Conservation (phyloP, 176 grass and related monocot genomes). For the Calamus simplicifolius region DNA sequence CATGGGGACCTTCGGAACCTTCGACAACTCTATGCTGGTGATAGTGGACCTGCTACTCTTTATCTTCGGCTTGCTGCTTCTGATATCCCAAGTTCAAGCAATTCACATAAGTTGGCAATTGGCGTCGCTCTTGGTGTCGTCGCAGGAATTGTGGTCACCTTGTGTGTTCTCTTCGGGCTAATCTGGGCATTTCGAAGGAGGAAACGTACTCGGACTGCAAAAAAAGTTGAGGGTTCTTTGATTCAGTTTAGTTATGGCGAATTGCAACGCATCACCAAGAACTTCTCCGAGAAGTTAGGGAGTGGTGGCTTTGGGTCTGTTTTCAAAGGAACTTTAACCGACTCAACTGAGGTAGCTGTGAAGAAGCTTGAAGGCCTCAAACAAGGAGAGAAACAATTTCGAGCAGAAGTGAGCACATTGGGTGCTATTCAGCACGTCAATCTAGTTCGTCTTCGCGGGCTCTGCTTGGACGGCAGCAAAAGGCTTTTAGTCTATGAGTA, state of each 20-base stretch:
- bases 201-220: not conserved
- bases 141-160: not conserved
- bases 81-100: slow-evolving; percentile 7
- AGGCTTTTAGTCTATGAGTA: slow-evolving; percentile 35
- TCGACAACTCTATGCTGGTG: slow-evolving; percentile 7
- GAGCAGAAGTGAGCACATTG: slow-evolving; percentile 25
- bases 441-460: slow-evolving; percentile 15
- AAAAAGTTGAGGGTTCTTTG: not conserved
- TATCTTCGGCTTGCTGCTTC: slow-evolving; percentile 18
- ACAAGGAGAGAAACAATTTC: slow-evolving; percentile 36
- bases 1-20: slow-evolving; percentile 10
- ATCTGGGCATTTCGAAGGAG: not conserved
- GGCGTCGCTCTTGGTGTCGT: not conserved
- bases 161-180: not conserved
- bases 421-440: slow-evolving; percentile 26
- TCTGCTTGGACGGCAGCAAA: slow-evolving; percentile 18
- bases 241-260: slow-evolving; percentile 18
- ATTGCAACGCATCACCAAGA: slow-evolving; percentile 20
- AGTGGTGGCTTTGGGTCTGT: slow-evolving; percentile 30
- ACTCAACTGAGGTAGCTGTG: slow-evolving; percentile 18
- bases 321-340: slow-evolving; percentile 21
- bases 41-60: slow-evolving; percentile 15
- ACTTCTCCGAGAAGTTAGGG: slow-evolving; percentile 30
- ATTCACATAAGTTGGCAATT: slow-evolving; percentile 3
- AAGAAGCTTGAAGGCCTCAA: slow-evolving; percentile 36